A percentile compares a stretch with the other conserved stretches of the same genome.
These are phyloP conservation scores for Syzygium oleosum DNA, from an alignment of 345 rosid genomes.

Conservation along the genomic window DNA sequence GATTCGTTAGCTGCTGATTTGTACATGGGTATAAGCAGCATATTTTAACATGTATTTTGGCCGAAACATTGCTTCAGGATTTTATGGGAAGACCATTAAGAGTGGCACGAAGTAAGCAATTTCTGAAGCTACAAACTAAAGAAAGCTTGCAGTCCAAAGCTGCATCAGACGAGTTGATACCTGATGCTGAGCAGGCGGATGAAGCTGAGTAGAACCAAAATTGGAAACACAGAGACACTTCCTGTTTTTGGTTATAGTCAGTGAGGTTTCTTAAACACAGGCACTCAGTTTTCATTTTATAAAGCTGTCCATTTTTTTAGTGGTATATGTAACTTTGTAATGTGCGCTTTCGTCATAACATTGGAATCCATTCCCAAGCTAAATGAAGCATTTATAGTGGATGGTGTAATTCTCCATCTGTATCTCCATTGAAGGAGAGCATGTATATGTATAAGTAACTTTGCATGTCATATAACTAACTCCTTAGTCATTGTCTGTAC, in stretches of 20 bases:
- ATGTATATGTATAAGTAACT: neutral
- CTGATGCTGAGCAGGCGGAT: constrained; percentile 17
- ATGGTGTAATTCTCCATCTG: neutral
- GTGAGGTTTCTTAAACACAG: constrained; percentile 9
- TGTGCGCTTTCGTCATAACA: neutral
- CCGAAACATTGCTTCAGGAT: constrained; percentile 18
- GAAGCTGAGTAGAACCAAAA: constrained; percentile 14
- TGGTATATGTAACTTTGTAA: neutral
- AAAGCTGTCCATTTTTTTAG: neutral
- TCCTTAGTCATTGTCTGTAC: neutral
- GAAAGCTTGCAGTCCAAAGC: constrained; percentile 33
- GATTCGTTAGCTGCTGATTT: constrained; percentile 1
- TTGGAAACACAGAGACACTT: neutral
- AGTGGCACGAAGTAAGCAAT: constrained; percentile 65
- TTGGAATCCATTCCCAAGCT: neutral
- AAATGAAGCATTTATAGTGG: neutral
- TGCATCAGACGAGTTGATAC: constrained; percentile 20
- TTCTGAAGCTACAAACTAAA: constrained; percentile 42
- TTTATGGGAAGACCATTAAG: constrained; percentile 67
- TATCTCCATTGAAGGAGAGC: neutral
- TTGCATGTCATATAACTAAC: neutral
- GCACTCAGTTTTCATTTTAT: neutral
- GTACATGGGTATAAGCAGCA: neutral
- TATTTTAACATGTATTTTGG: neutral
- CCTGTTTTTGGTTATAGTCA: constrained; percentile 1